Evolutionary conservation across 2,329 filamentous ascomycete genomes (phyloP).

Genomic region (Botryotinia convoluta): DNA sequence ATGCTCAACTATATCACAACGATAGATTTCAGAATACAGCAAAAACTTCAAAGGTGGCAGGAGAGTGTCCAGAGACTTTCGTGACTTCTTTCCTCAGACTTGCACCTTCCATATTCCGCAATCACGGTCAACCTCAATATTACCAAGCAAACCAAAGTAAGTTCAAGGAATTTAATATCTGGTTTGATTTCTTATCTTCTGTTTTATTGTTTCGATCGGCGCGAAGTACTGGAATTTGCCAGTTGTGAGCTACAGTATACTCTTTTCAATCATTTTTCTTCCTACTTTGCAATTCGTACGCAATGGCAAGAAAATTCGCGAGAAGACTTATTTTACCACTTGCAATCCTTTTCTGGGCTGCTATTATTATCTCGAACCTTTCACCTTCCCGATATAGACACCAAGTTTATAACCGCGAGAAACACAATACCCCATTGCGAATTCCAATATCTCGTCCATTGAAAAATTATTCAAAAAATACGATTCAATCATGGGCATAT

Average conservation of each 20-base stretch:
- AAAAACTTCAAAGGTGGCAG: background rate
- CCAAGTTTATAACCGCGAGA: background rate
- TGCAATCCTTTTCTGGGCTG: conserved; percentile 20
- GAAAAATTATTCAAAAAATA: conserved; percentile 15
- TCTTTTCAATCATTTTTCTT: background rate
- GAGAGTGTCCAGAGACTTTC: background rate
- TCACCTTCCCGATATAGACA: background rate
- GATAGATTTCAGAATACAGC: background rate
- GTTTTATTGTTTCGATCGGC: background rate
- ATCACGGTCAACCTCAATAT: background rate
- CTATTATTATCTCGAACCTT: conserved; percentile 15
- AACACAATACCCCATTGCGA: background rate
- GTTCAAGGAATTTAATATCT: no score
- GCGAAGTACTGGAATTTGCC: background rate
- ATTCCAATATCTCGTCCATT: conserved; percentile 21
- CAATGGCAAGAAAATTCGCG: conserved; percentile 19
- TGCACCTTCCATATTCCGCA: background rate
- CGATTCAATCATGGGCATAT: background rate
- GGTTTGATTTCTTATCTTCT: background rate
- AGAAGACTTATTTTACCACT: conserved; percentile 28
- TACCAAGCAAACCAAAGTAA: background rate
- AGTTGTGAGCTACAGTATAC: background rate
- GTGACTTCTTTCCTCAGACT: background rate
- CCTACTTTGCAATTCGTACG: background rate
- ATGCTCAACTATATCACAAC: background rate